These are phyloP conservation scores for Pseudomonodictys pantanalensis DNA, from an alignment of 495 filamentous ascomycete genomes.

Conservation along the genomic window DNA sequence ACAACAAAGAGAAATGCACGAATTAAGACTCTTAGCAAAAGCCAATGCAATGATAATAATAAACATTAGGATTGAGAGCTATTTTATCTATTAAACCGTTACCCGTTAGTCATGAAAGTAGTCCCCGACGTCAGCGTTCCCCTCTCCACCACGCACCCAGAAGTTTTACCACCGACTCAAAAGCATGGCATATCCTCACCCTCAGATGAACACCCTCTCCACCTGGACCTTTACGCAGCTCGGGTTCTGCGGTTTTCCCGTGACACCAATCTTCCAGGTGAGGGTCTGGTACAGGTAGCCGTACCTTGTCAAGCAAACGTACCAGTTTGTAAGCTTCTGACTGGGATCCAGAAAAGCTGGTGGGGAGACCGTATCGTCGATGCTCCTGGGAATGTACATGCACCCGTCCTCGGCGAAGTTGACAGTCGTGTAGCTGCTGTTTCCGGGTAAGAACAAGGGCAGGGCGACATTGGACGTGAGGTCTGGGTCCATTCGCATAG, in stretches of 20 bases:
- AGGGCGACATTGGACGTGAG: conserved; percentile 52
- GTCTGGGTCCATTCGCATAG: conserved; percentile 43
- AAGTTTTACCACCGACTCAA: too few relatives aligned
- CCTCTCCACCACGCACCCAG: too few relatives aligned
- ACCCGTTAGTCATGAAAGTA: too few relatives aligned
- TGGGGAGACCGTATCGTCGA: conserved; percentile 37
- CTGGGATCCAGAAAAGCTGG: conserved; percentile 30
- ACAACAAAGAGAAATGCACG: too few relatives aligned
- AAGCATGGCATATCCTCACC: too few relatives aligned
- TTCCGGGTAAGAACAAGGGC: conserved; percentile 44
- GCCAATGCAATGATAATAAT: too few relatives aligned
- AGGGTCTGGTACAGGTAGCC: conserved; percentile 52
- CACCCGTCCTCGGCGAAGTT: conserved; percentile 43
- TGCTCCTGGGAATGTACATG: conserved; percentile 1
- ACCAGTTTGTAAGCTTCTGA: conserved; percentile 46
- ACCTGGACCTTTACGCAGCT: conserved; percentile 52
- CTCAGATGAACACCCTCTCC: conserved; percentile 22
- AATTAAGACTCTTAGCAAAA: too few relatives aligned
- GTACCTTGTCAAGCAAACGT: conserved; percentile 51
- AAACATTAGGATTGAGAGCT: too few relatives aligned
- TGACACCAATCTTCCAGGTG: conserved; percentile 45
- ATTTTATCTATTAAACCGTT: too few relatives aligned
- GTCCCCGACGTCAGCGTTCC: too few relatives aligned
- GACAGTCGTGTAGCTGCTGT: conserved; percentile 36
- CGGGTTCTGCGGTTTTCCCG: conserved; percentile 50